Conservation (phyloP, 2,329 filamentous ascomycete genomes). For the Paraconiothyrium brasiliense region DNA sequence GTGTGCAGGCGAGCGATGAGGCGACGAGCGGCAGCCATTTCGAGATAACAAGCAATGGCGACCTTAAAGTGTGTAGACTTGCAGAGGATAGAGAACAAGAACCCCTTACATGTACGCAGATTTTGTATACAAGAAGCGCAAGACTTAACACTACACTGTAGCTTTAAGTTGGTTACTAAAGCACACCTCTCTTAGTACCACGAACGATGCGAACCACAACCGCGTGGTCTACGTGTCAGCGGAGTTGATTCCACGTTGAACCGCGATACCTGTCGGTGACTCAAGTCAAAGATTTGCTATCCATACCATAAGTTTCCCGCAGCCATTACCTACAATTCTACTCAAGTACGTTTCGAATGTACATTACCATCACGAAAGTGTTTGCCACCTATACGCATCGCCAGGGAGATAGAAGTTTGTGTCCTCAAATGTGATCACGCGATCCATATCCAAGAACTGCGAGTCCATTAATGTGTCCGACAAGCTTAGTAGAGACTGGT, state of each 20-base stretch:
- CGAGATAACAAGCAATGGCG: background rate
- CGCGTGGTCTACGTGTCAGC: background rate
- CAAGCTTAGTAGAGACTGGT: conserved; percentile 41
- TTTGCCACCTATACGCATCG: conserved; percentile 39
- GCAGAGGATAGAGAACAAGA: background rate
- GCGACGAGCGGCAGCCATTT: background rate
- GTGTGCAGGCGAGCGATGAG: background rate
- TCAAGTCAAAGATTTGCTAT: no score
- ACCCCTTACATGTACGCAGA: background rate
- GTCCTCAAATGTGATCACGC: conserved; percentile 48
- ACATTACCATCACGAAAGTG: background rate
- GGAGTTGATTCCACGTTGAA: no score
- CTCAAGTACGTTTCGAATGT: no score
- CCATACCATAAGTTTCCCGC: no score
- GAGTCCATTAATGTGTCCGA: conserved; percentile 46
- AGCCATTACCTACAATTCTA: no score
- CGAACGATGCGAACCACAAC: background rate
- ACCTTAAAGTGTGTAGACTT: background rate
- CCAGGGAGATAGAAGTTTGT: conserved; percentile 45
- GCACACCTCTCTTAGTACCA: background rate
- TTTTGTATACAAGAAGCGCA: background rate
- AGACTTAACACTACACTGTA: background rate
- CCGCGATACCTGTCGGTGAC: no score
- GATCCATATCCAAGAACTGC: conserved; percentile 45
- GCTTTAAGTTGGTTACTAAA: background rate